A percentile compares a stretch with the other conserved stretches of the same genome.
phyloP scores from a whole-genome alignment of 2,329 filamentous ascomycete genomes.

The Mollisiaceae sp. region DNA sequence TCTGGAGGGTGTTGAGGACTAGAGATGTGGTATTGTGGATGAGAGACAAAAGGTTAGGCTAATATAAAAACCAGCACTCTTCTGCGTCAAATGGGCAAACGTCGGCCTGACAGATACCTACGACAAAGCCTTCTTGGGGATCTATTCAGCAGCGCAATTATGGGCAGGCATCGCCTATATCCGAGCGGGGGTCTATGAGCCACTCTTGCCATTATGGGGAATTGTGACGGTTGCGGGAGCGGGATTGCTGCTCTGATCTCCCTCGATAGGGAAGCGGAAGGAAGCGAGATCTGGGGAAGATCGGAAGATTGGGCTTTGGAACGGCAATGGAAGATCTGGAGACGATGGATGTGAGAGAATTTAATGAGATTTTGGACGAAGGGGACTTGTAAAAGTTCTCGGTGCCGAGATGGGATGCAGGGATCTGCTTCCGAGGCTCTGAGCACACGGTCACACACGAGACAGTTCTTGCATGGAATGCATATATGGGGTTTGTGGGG shows the following conservation, averaged over 20 bases:
- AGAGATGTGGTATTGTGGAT: neutral
- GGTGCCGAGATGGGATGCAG: neutral
- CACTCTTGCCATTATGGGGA: slow-evolving; percentile 19
- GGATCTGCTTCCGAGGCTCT: neutral
- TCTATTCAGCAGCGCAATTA: slow-evolving; percentile 14
- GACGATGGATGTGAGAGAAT: neutral
- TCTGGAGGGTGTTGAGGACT: neutral
- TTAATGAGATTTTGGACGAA: neutral
- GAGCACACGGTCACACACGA: slow-evolving; percentile 1
- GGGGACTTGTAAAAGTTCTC: too few relatives aligned
- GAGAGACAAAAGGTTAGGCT: neutral
- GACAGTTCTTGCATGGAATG: neutral
- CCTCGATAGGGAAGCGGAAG: too few relatives aligned
- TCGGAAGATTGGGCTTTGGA: neutral
- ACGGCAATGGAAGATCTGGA: neutral
- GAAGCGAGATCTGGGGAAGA: neutral
- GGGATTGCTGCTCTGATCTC: neutral
- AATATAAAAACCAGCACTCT: slow-evolving; percentile 15
- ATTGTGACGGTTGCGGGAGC: slow-evolving; percentile 16
- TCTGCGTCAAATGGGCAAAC: slow-evolving; percentile 29
- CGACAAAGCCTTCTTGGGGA: slow-evolving; percentile 22
- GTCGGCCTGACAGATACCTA: slow-evolving; percentile 21
- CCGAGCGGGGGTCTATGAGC: slow-evolving; percentile 20
- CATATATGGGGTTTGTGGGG: neutral
- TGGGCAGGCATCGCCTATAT: slow-evolving; percentile 24